Percentiles rank a stretch among this genome's conserved stretches.
Evolutionary conservation across 495 filamentous ascomycete genomes (phyloP).

Genomic region (Annulohypoxylon nitens): DNA sequence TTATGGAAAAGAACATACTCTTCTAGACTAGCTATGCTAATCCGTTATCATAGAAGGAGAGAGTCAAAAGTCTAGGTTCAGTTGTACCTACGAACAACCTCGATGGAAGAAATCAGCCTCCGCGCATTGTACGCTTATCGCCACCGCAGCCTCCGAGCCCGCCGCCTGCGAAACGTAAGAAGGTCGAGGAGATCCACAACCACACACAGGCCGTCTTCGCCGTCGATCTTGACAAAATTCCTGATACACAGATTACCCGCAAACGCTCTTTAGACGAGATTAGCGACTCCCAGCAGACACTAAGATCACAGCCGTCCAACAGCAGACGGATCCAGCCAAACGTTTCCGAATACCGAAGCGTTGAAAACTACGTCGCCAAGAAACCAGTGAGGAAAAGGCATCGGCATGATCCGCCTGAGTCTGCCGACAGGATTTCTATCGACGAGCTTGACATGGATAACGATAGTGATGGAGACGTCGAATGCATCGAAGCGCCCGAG

Average conservation of each 20-base stretch:
- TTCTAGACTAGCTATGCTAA: conserved; percentile 7
- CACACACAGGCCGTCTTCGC: conserved; percentile 30
- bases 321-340: conserved; percentile 28
- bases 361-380: conserved; percentile 20
- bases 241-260: conserved; percentile 9
- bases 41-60: conserved; percentile 21
- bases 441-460: neutral
- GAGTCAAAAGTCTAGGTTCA: conserved; percentile 3
- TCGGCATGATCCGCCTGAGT: conserved; percentile 7
- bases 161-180: conserved; percentile 51
- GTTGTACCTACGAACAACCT: conserved; percentile 43
- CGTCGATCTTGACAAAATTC: neutral
- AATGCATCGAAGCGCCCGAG: conserved; percentile 16
- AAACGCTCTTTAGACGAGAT: conserved; percentile 40
- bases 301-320: conserved; percentile 41
- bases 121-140: conserved; percentile 16
- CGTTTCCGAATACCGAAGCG: conserved; percentile 43
- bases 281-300: conserved; percentile 43
- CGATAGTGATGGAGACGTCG: conserved; percentile 39
- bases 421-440: conserved; percentile 8
- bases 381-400: conserved; percentile 22
- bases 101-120: conserved; percentile 28
- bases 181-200: conserved; percentile 21
- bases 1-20: neutral
- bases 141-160: conserved; percentile 13